phyloP scores from a whole-genome alignment of 1,284 basidiomycete genomes.

The Apiotrichum gracile region DNA sequence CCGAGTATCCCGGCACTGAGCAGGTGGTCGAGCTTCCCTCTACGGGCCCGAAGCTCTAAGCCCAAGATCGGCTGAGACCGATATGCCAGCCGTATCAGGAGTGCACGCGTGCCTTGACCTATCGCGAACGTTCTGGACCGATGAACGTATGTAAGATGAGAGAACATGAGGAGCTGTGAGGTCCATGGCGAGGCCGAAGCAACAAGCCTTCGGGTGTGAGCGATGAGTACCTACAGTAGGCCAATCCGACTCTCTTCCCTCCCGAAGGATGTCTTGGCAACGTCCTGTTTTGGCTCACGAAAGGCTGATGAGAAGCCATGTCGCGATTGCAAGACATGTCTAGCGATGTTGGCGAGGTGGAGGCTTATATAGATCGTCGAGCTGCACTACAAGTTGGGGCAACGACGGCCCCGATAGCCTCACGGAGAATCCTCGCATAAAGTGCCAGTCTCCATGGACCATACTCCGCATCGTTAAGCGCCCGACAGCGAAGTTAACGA shows the following conservation, averaged over 20 bases:
- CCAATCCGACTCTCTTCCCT: too few species aligned
- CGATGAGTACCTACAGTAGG: too few species aligned
- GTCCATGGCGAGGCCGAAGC: too few species aligned
- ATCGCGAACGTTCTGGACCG: too few species aligned
- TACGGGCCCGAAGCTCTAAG: slow-evolving; percentile 4
- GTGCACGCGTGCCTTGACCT: background rate
- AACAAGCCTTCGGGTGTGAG: too few species aligned
- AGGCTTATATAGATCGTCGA: background rate
- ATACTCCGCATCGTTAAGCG: background rate
- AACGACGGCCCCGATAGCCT: background rate
- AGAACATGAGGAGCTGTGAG: too few species aligned
- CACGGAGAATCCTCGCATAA: background rate
- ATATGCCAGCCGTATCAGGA: background rate
- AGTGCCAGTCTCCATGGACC: background rate
- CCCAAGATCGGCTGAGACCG: too few species aligned
- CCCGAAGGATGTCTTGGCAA: too few species aligned
- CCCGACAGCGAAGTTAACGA: background rate
- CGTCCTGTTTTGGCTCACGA: too few species aligned
- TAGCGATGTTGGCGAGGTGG: background rate
- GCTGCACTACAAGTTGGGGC: background rate
- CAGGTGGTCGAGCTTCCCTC: slow-evolving; percentile 66
- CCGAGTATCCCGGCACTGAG: slow-evolving; percentile 64
- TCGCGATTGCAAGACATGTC: too few species aligned
- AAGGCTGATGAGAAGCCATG: too few species aligned
- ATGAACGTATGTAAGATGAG: too few species aligned